A percentile compares a stretch with the other conserved stretches of the same genome.
These are phyloP conservation scores for Radiomyces spectabilis DNA, from an alignment of 192 early-diverging fungal genomes.

Conservation along the genomic window DNA sequence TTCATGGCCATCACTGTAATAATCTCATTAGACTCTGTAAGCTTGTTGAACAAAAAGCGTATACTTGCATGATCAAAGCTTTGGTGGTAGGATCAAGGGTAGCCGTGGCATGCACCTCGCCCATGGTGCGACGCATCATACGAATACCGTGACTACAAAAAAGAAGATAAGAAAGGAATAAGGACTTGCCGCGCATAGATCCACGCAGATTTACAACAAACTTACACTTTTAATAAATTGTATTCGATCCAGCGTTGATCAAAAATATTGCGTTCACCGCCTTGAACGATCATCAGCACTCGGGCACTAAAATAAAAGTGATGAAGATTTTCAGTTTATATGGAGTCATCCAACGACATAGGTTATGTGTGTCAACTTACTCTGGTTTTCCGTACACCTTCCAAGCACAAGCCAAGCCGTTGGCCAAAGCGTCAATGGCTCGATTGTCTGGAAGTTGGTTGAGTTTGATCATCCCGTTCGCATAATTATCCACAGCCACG, in stretches of 20 bases:
- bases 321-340: constrained; percentile 7
- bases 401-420: constrained; percentile 67
- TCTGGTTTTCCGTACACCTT: constrained; percentile 50
- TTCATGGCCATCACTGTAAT: constrained; percentile 57
- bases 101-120: constrained; percentile 60
- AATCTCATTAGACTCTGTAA: no score
- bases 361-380: constrained; percentile 19
- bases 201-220: neutral
- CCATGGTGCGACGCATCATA: constrained; percentile 56
- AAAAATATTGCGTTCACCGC: constrained; percentile 86
- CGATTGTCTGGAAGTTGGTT: constrained; percentile 58
- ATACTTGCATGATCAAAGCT: constrained; percentile 61
- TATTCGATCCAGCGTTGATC: constrained; percentile 91
- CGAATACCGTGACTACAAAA: constrained; percentile 49
- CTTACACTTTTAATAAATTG: constrained; percentile 51
- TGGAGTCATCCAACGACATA: no score
- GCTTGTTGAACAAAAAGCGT: no score
- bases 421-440: constrained; percentile 61
- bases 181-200: no score
- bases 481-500: constrained; percentile 36
- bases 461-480: constrained; percentile 19
- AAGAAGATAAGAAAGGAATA: no score
- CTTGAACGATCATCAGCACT: constrained; percentile 86
- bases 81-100: constrained; percentile 47
- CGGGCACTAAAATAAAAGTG: constrained; percentile 44